Evolutionary conservation across 2,329 filamentous ascomycete genomes (phyloP), one percentile per base, ranked within the genome.

Genomic region (Fusarium floridanum): DNA sequence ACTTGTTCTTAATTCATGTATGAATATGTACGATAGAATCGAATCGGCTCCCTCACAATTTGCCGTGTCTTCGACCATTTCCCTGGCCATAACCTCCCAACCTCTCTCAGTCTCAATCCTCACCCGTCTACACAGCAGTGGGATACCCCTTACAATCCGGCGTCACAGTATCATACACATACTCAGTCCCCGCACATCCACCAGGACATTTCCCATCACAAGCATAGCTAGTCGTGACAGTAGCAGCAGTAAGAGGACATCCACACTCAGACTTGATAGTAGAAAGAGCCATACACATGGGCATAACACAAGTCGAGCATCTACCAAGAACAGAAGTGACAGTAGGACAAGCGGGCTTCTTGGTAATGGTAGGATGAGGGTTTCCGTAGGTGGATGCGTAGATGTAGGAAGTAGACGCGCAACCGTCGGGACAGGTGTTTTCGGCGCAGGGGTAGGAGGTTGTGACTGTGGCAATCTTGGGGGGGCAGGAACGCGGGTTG

Each of bases 281-380:
- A 32, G 73, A 71, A 22, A 81, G 29, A 3, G 34, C 69, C 41
- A 83, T 63, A 57, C 83, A 84, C 63, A 77, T 59, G 12, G 79
- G 80, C 24, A 78, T 68, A 1, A 78, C 55, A 68, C 83, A 84
- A 1, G 81, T 83, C 14, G 79, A 78, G 75, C 83, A 84, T n/a
- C 78, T 66, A 10, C 79, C 77, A 5, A 69, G 48, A 8, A 79
- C 81, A 9, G 76, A 62, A 1, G 81, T 83, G 6, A 83, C 79
- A 11, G 82, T 83, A 22, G 83, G 83, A n/a, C 83, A 84, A 2
- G 48, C 50, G 4, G 71, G 57, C 17, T 66, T 61, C 17, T 57
- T 65, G 5, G 70, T 68, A 3, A 64, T 56, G 7, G 71, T 70
- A 12, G 61, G 64, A 16, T 43, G 65, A 7, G 66, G 37, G n/a